Evolutionary conservation across 257 asterid species (phyloP), one percentile per base, ranked within the genome.

Genomic region (Fraxinus anomala): DNA sequence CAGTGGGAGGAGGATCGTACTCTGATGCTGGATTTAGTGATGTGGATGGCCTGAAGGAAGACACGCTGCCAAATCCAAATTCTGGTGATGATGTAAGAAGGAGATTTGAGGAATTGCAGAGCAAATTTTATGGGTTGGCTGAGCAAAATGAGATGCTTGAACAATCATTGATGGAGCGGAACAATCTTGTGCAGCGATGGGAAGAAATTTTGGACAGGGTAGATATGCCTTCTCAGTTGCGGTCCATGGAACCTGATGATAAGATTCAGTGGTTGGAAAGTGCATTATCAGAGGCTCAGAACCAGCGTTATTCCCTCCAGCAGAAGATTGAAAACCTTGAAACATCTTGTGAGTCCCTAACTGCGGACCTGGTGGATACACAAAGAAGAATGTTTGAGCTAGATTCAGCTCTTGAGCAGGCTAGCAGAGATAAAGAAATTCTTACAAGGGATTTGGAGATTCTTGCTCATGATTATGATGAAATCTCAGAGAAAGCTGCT

Each of bases 111-210:
- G 99, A 96, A 79, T 83, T 96, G 83, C 96, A 91, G 76, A 89
- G 83, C 86, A 96, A 89, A 84, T 93, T 91, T 80, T 93, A 92
- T 84, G 96, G 88, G 80, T 86, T 96, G 88, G 99, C 99, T 3
- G 99, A 93, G 85, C 99, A 93, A 73, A 96, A 92, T 80, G 99
- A 93, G 88, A 96, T 96, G 97, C 99, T 96, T 87, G 99, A 96
- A 84, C 99, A 93, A 82, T 92, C 99, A 65, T 83, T 96, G 82
- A 80, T 91, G 94, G 95, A 93, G 83, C 89, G 98, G 85, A 96
- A 92, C 91, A 90, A 86, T 83, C 92, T 92, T 85, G 94, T 96
- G 81, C 94, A 85, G 89, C 93, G 82, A 26, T 96, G 97, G 97
- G 98, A 96, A 88, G 97, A 88, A 83, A 79, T 89, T 82, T 76